Percentiles rank a stretch among this genome's conserved stretches.
These are phyloP conservation scores for Rhododendron ferrugineum DNA, from an alignment of 148 eudicot species.

Conservation along the genomic window DNA sequence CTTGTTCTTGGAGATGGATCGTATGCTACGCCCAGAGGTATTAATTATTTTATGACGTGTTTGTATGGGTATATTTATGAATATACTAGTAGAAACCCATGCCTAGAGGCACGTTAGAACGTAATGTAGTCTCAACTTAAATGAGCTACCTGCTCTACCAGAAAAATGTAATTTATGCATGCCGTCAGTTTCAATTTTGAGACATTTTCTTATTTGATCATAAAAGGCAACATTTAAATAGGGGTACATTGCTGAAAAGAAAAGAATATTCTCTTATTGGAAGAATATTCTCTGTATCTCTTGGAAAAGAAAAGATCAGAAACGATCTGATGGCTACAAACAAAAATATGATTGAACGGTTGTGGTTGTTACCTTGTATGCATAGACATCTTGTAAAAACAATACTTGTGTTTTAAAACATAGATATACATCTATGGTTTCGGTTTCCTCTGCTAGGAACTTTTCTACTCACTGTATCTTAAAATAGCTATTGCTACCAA, in stretches of 20 bases:
- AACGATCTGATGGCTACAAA: not conserved
- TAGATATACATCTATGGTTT: not conserved
- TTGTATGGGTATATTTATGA: not conserved
- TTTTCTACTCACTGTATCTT: not conserved
- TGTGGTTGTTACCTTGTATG: not conserved
- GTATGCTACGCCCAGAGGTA: constrained; percentile 94
- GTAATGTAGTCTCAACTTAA: too few relatives aligned
- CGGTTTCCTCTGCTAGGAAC: not conserved
- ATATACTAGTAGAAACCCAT: too few relatives aligned
- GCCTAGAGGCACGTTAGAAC: too few relatives aligned
- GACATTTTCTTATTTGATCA: not conserved
- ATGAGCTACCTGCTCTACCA: not conserved
- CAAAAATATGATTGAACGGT: not conserved
- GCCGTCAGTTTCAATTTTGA: not conserved
- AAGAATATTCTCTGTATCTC: not conserved
- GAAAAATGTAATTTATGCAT: not conserved
- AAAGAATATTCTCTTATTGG: too few relatives aligned
- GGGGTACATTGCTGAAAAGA: not conserved
- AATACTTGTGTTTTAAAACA: not conserved
- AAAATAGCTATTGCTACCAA: too few relatives aligned
- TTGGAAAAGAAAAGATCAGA: not conserved
- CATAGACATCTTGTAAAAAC: too few relatives aligned
- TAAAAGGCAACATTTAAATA: not conserved
- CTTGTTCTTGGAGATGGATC: constrained; percentile 88
- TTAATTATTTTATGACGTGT: not conserved